A percentile compares a stretch with the other conserved stretches of the same genome.
phyloP scores from a whole-genome alignment of 2,329 filamentous ascomycete species.

The Cryphonectria radicalis region DNA sequence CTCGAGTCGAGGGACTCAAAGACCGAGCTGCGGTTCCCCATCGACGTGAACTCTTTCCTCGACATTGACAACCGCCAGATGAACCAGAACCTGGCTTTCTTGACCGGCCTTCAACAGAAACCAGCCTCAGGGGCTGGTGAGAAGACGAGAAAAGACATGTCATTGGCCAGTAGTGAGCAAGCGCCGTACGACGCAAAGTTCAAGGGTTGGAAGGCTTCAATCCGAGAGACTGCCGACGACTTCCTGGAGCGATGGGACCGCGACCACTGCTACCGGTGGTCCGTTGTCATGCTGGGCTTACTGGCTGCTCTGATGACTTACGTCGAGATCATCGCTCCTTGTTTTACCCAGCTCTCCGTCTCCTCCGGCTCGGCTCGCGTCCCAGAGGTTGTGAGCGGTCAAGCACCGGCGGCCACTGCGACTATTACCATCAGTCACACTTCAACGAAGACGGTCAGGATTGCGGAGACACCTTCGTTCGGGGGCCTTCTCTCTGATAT shows the following conservation, averaged over 20 bases:
- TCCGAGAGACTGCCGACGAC: background rate
- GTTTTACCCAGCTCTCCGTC: background rate
- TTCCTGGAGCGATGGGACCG: background rate
- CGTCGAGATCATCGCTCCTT: slow-evolving; percentile 1
- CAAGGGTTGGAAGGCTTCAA: slow-evolving; percentile 10
- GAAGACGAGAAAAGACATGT: slow-evolving; percentile 12
- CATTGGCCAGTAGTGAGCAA: slow-evolving; percentile 5
- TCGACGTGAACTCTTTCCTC: slow-evolving; percentile 53
- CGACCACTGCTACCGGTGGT: background rate
- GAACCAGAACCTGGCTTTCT: slow-evolving; percentile 56
- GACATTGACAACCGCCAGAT: slow-evolving; percentile 57
- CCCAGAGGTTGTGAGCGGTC: background rate
- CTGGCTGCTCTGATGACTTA: background rate
- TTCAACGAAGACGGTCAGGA: slow-evolving; percentile 42
- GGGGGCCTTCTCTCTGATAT: slow-evolving; percentile 48
- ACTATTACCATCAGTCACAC: slow-evolving; percentile 44
- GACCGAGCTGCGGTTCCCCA: slow-evolving; percentile 47
- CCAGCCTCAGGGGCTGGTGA: slow-evolving; percentile 21
- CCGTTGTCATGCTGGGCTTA: background rate
- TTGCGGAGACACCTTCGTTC: slow-evolving; percentile 39
- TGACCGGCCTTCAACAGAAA: slow-evolving; percentile 45
- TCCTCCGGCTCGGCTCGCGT: background rate
- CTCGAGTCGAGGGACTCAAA: slow-evolving; percentile 47
- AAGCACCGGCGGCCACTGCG: slow-evolving; percentile 33
- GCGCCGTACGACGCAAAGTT: background rate